A percentile compares a stretch with the other conserved stretches of the same genome.
Conservation (phyloP, 2,329 filamentous ascomycete genomes). For the Pleurostoma richardsiae region DNA sequence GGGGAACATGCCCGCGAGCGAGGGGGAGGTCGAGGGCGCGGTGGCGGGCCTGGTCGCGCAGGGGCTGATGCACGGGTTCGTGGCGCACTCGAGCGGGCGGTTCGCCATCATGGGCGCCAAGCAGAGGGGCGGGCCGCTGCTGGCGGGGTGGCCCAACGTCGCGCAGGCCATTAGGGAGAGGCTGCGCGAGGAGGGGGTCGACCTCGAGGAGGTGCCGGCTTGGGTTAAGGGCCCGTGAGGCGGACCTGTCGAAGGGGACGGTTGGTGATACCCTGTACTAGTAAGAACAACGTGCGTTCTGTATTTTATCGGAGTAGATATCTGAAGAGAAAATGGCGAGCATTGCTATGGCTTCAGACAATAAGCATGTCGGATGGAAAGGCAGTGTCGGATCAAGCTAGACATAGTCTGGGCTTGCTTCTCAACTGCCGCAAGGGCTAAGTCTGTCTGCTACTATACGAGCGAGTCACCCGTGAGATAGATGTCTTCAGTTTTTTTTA, state of each 20-base stretch:
- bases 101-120: constrained; percentile 81
- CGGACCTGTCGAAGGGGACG: constrained; percentile 14
- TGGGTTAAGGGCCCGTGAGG: constrained; percentile 56
- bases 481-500: too few species aligned
- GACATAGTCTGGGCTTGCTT: too few species aligned
- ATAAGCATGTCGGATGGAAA: too few species aligned
- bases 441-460: too few species aligned
- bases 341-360: too few species aligned
- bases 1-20: constrained; percentile 55
- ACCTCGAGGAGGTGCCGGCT: constrained; percentile 66
- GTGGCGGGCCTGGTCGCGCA: constrained; percentile 74
- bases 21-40: constrained; percentile 69
- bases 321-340: not conserved
- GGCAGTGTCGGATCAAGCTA: too few species aligned
- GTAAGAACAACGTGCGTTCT: not conserved
- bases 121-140: constrained; percentile 56
- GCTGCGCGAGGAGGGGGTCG: constrained; percentile 51
- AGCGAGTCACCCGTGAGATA: too few species aligned
- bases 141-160: constrained; percentile 70
- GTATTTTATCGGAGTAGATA: not conserved
- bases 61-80: constrained; percentile 76
- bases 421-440: too few species aligned
- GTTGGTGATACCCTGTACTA: constrained; percentile 4
- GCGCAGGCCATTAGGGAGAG: constrained; percentile 63
- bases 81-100: constrained; percentile 69